phyloP scores from a whole-genome alignment of 2,329 filamentous ascomycete genomes.

The Atkinsonella texensis region DNA sequence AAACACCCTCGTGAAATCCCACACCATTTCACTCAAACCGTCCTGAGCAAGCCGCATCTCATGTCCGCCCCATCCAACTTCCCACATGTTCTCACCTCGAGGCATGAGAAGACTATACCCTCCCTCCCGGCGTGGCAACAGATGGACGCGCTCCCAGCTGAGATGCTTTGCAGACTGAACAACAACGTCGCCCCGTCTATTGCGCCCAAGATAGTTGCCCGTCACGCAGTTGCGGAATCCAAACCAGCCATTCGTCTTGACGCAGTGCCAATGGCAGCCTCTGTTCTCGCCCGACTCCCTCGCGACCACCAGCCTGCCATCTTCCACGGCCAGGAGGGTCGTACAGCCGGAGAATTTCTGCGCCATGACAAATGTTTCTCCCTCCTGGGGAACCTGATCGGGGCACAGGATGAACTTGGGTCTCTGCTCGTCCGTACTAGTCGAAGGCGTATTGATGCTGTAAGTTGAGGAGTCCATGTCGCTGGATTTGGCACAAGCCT shows the following conservation, averaged over 20 bases:
- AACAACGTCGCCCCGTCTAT: neutral
- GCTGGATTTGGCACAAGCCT: neutral
- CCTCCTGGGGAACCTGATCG: neutral
- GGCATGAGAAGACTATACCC: neutral
- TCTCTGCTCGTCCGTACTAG: neutral
- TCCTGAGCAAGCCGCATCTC: neutral
- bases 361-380: neutral
- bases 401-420: neutral
- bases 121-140: neutral
- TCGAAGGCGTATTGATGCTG: neutral
- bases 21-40: no score
- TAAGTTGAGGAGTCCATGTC: neutral
- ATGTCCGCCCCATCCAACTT: neutral
- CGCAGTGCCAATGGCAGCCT: neutral
- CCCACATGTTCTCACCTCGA: neutral
- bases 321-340: neutral
- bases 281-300: neutral
- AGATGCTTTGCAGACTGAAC: neutral
- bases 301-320: neutral
- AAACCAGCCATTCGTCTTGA: neutral
- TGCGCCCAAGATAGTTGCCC: neutral
- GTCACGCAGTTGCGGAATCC: neutral
- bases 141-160: neutral
- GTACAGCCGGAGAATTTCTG: neutral
- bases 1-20: no score